phyloP scores from a whole-genome alignment of 345 rosid genomes.

The Zanthoxylum bungeanum region DNA sequence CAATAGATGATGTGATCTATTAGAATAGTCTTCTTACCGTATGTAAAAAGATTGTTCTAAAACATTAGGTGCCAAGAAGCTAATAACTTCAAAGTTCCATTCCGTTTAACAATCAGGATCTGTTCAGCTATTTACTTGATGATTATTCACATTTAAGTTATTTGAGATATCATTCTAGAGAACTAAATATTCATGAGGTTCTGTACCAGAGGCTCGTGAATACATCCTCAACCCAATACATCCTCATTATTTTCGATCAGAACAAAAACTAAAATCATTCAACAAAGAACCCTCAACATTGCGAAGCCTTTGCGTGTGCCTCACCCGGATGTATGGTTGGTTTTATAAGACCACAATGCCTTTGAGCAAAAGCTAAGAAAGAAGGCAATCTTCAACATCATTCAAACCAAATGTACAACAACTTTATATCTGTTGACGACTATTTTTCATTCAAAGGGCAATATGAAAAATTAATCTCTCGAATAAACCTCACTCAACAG shows the following conservation, averaged over 20 bases:
- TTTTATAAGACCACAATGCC: conserved; percentile 47
- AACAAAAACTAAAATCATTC: no score
- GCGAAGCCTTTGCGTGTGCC: conserved; percentile 97
- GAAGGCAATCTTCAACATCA: conserved; percentile 40
- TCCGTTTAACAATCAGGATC: not conserved
- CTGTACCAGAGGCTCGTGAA: no score
- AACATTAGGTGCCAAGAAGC: not conserved
- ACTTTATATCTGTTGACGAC: no score
- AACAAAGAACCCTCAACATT: conserved; percentile 98
- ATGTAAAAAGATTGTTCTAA: not conserved
- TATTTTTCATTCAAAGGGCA: no score
- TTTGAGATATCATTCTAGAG: no score
- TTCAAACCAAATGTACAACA: conserved; percentile 39
- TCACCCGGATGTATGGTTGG: conserved; percentile 76
- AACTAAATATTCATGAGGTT: no score
- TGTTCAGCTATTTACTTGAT: not conserved
- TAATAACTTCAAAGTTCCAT: not conserved
- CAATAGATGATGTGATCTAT: not conserved
- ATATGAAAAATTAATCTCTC: no score
- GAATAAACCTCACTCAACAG: no score
- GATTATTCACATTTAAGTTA: no score
- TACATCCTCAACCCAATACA: no score
- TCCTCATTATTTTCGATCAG: no score
- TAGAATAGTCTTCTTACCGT: not conserved
- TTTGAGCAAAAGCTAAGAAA: conserved; percentile 45